A percentile compares a stretch with the other conserved stretches of the same genome.
Evolutionary conservation across 768 basidiomycete species (phyloP).

Genomic region (Russula abietina): DNA sequence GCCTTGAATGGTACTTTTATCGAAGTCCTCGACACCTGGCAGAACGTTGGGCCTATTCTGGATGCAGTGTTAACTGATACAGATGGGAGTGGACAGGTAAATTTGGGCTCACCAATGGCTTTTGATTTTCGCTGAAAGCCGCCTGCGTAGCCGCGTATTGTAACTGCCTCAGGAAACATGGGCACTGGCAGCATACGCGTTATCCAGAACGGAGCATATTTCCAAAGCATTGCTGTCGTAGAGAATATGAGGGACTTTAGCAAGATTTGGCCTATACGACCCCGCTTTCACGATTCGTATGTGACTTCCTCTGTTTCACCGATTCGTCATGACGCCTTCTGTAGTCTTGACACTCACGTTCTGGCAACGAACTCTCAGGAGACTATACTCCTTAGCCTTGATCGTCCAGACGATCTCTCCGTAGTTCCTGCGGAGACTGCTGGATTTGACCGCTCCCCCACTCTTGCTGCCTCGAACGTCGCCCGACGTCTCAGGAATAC

Average conservation of each 20-base stretch:
- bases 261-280: conserved; percentile 56
- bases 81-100: conserved; percentile 65
- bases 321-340: neutral
- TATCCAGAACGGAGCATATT: conserved; percentile 77
- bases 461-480: conserved; percentile 61
- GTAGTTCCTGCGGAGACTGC: conserved; percentile 33
- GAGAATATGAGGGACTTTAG: conserved; percentile 53
- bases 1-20: conserved; percentile 50
- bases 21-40: conserved; percentile 55
- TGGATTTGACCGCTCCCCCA: conserved; percentile 49
- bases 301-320: conserved; percentile 26
- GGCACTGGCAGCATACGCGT: conserved; percentile 73
- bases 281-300: conserved; percentile 44
- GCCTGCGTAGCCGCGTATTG: conserved; percentile 55
- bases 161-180: conserved; percentile 79
- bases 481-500: conserved; percentile 29
- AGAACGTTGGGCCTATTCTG: conserved; percentile 77
- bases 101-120: neutral
- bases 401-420: conserved; percentile 39
- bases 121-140: neutral
- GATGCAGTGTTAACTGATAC: conserved; percentile 74
- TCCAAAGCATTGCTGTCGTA: conserved; percentile 55
- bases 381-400: conserved; percentile 51
- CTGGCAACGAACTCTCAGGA: conserved; percentile 54
- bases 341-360: conserved; percentile 50